Percentiles rank a stretch among this genome's conserved stretches.
These are phyloP conservation scores for Raddia distichophylla DNA, from an alignment of 176 grass and related monocot genomes.

Conservation along the genomic window DNA sequence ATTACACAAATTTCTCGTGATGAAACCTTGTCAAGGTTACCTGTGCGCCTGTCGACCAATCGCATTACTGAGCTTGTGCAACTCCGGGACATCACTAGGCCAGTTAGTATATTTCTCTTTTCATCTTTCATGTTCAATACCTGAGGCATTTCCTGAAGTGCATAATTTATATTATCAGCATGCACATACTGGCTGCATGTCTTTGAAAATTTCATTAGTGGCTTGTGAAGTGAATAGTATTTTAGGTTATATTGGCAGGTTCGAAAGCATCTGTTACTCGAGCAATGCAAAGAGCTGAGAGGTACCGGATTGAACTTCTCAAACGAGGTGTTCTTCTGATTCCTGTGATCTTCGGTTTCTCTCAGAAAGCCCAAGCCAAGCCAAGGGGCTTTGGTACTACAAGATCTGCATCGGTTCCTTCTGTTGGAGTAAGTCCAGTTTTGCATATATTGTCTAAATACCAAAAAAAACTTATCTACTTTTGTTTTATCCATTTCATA, in stretches of 20 bases:
- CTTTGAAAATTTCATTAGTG: not conserved
- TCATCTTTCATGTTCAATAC: conserved; percentile 4
- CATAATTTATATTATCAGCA: not conserved
- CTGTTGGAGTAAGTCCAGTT: conserved; percentile 61
- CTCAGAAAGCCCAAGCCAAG: conserved; percentile 56
- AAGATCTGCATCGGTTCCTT: conserved; percentile 65
- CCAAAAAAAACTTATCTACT: conserved; percentile 5
- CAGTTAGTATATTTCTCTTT: conserved; percentile 77
- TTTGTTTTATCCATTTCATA: conserved; percentile 19
- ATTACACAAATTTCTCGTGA: conserved; percentile 88
- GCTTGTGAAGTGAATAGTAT: conserved; percentile 53
- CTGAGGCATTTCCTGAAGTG: conserved; percentile 5
- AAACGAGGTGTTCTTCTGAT: conserved; percentile 88
- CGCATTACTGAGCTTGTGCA: conserved; percentile 86
- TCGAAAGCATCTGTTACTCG: conserved; percentile 70
- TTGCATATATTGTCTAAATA: conserved; percentile 39
- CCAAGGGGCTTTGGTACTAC: conserved; percentile 58
- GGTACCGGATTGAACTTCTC: conserved; percentile 76
- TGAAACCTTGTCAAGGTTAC: conserved; percentile 93
- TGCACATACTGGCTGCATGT: not conserved
- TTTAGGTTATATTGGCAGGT: conserved; percentile 98
- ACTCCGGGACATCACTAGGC: conserved; percentile 81
- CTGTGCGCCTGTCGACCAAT: conserved; percentile 83
- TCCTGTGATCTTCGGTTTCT: conserved; percentile 89
- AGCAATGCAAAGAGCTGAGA: conserved; percentile 84